These are phyloP conservation scores for Colletotrichum theobromicola DNA, from an alignment of 2,329 filamentous ascomycete genomes.

Conservation along the genomic window DNA sequence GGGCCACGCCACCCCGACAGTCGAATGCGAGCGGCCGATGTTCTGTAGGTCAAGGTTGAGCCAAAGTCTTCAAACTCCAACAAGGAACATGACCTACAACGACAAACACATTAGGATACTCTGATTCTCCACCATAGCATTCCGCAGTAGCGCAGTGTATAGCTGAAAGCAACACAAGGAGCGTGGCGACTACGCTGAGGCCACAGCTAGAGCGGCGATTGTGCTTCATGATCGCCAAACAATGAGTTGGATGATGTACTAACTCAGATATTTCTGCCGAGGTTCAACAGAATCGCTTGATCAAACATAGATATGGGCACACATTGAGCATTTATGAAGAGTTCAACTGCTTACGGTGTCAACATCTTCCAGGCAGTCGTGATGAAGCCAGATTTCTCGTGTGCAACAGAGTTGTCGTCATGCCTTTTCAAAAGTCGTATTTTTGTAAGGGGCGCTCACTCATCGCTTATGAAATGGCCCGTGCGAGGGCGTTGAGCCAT, in stretches of 20 bases:
- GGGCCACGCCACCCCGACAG: accelerated
- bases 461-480: background rate
- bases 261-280: too few relatives aligned
- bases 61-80: background rate
- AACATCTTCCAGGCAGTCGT: background rate
- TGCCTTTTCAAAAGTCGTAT: background rate
- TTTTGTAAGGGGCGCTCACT: background rate
- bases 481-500: background rate
- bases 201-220: background rate
- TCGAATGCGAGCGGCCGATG: background rate
- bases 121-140: background rate
- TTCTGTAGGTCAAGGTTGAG: background rate
- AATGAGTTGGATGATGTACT: too few relatives aligned
- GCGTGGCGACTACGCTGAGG: background rate
- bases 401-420: background rate
- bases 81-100: background rate
- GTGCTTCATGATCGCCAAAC: background rate
- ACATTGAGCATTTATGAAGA: background rate
- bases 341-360: background rate
- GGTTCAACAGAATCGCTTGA: too few relatives aligned
- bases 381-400: background rate
- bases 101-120: background rate
- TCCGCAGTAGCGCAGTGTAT: background rate
- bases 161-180: background rate
- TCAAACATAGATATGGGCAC: background rate